Evolutionary conservation across 345 rosid species (phyloP), one percentile per base, ranked within the genome.

Genomic region (Salix caprea): DNA sequence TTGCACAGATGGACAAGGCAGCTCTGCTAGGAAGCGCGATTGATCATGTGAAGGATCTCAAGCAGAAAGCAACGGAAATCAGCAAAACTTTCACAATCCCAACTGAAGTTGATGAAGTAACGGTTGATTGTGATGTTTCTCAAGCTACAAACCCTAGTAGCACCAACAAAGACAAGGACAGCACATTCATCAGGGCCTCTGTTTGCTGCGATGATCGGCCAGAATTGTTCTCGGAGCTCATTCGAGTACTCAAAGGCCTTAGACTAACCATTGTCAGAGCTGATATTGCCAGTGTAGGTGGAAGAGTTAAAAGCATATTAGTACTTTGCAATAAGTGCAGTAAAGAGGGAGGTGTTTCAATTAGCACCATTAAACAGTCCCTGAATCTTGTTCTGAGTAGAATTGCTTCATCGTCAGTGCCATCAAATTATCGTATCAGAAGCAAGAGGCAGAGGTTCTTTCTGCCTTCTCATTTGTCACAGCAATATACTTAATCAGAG

Each of bases 361-460:
- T 87, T 0, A 81, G 75, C 76, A 74, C 81, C 36, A 62, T 91
- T 44, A 88, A 85, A 69, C 94, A 90, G 68, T 87, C 94, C 1
- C 79, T 92, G 0, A 79, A 78, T 46, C 74, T 77, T 7, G 87
- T 87, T 26, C 74, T 92, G 39, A 87, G 67, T 76, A 73, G 90
- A 70, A 82, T 90, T 34, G 77, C 89, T 70, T 86, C 91, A 5
- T 78, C 88, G 0, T 84, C 91, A 4, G 30, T 82, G 75, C 72
- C 87, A 4, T 74, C 90, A 5, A 87, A 79, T 78, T 81, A 74
- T 71, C 88, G 91, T 42, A 86, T 91, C 75, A 86, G 98, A 84
- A 95, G 99, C 87, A 93, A 88, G 79, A 88, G 99, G 78, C 99
- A 93, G 78, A 84, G 97, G 83, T 82, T 94, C 86, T 89, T 95